Percentiles rank a stretch among this genome's conserved stretches.
Conservation (phyloP, 2,329 filamentous ascomycete genomes). For the Aspergillus felis region DNA sequence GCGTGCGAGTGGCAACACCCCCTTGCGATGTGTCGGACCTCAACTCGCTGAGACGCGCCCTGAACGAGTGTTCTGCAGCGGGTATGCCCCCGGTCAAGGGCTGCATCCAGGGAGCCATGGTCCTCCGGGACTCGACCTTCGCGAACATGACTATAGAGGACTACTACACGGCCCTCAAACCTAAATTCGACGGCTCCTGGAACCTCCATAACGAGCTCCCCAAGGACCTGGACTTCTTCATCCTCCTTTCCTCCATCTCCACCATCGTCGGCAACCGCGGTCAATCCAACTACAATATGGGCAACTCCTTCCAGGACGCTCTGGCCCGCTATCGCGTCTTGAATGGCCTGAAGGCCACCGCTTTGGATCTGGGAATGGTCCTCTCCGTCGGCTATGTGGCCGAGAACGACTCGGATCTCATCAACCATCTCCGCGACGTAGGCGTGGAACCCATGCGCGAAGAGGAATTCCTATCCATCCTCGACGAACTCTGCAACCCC, state of each 20-base stretch:
- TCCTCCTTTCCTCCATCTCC: slow-evolving; percentile 40
- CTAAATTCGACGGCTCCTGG: slow-evolving; percentile 41
- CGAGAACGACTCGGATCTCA: slow-evolving; percentile 15
- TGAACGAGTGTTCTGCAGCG: background rate
- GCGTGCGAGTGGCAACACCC: slow-evolving; percentile 7
- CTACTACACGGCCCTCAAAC: slow-evolving; percentile 28
- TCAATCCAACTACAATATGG: slow-evolving; percentile 44
- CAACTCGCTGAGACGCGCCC: background rate
- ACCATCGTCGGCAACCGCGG: slow-evolving; percentile 45
- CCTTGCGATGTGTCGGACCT: slow-evolving; percentile 21
- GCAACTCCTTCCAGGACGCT: slow-evolving; percentile 38
- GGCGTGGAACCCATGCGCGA: too few relatives aligned
- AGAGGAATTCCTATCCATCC: too few relatives aligned
- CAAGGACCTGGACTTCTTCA: slow-evolving; percentile 39
- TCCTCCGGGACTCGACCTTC: slow-evolving; percentile 25
- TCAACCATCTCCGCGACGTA: too few relatives aligned
- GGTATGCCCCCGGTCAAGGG: slow-evolving; percentile 3
- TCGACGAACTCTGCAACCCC: too few relatives aligned
- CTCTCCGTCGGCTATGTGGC: slow-evolving; percentile 31
- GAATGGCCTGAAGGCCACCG: slow-evolving; percentile 14
- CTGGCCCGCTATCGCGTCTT: slow-evolving; percentile 27
- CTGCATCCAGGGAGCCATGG: slow-evolving; percentile 29
- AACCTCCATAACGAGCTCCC: slow-evolving; percentile 32
- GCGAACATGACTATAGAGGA: slow-evolving; percentile 42
- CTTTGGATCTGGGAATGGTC: slow-evolving; percentile 29